Conservation (phyloP, 768 basidiomycete species). For the Lactarius deliciosus region DNA sequence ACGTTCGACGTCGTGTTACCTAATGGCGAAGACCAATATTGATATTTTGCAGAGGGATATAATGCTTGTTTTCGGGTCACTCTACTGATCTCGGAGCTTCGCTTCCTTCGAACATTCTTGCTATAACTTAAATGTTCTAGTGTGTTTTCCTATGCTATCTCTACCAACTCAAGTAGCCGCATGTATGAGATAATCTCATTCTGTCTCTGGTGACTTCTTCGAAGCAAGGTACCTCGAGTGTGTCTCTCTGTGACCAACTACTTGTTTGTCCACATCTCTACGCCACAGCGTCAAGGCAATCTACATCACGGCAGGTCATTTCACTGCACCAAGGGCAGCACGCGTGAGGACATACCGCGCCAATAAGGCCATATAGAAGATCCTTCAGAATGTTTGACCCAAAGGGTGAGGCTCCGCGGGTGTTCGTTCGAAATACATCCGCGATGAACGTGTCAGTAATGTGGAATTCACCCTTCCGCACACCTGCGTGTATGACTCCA, state of each 20-base stretch:
- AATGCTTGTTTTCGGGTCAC: slow-evolving; percentile 53
- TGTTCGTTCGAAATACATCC: slow-evolving; percentile 63
- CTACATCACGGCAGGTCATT: slow-evolving; percentile 30
- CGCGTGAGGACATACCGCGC: slow-evolving; percentile 38
- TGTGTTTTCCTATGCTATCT: slow-evolving; percentile 6
- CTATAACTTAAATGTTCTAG: background rate
- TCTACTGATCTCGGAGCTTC: slow-evolving; percentile 42
- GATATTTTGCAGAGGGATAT: slow-evolving; percentile 54
- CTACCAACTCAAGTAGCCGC: background rate
- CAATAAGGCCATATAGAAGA: slow-evolving; percentile 42
- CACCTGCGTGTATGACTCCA: slow-evolving; percentile 44
- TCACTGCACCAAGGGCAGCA: background rate
- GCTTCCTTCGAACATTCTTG: slow-evolving; percentile 46
- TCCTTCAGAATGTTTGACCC: slow-evolving; percentile 58
- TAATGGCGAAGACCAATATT: slow-evolving; percentile 82
- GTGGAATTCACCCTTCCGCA: slow-evolving; percentile 67
- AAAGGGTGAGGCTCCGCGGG: slow-evolving; percentile 58
- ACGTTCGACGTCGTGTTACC: slow-evolving; percentile 48
- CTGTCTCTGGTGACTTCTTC: slow-evolving; percentile 17
- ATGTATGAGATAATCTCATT: background rate
- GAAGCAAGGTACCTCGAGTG: slow-evolving; percentile 39
- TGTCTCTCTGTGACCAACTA: slow-evolving; percentile 38
- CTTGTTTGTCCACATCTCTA: slow-evolving; percentile 38
- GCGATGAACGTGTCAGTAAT: slow-evolving; percentile 74
- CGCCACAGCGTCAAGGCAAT: slow-evolving; percentile 44